These are phyloP conservation scores for Phytophthora megakarya DNA, from an alignment of 352 stramenopile genomes.

Conservation along the genomic window DNA sequence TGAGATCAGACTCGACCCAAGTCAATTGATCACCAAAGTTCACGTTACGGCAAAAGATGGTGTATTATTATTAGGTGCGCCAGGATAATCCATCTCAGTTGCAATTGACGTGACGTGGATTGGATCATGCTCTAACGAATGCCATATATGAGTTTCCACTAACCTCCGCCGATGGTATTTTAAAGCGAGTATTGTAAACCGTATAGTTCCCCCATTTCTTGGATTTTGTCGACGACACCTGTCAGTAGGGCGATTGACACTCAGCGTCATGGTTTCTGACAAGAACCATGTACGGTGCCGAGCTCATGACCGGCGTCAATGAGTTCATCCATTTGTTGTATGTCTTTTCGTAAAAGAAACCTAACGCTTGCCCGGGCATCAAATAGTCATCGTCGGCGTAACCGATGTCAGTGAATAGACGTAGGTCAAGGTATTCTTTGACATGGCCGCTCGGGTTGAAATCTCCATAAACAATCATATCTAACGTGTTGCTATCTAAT, in stretches of 20 bases:
- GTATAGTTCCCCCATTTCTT: constrained; percentile 72
- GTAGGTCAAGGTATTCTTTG: too few species aligned
- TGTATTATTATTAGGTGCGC: constrained; percentile 47
- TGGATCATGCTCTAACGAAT: constrained; percentile 82
- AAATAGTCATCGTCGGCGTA: constrained; percentile 37
- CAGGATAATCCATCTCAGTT: constrained; percentile 67
- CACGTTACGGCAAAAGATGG: constrained; percentile 37
- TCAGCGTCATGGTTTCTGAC: constrained; percentile 87
- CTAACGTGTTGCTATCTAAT: too few species aligned
- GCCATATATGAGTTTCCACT: constrained; percentile 72
- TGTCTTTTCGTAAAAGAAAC: constrained; percentile 82
- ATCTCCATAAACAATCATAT: too few species aligned
- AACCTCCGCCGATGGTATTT: constrained; percentile 73
- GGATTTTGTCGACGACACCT: constrained; percentile 45
- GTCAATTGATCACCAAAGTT: constrained; percentile 52
- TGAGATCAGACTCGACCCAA: constrained; percentile 56
- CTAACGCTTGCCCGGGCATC: constrained; percentile 31
- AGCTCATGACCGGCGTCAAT: constrained; percentile 43
- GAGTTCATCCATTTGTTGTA: constrained; percentile 82
- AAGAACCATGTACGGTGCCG: constrained; percentile 77
- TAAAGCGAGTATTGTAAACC: constrained; percentile 80
- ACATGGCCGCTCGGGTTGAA: too few species aligned
- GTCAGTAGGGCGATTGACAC: constrained; percentile 68
- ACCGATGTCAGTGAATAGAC: too few species aligned
- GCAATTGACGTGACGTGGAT: constrained; percentile 84